Evolutionary conservation across 139 green algal species (phyloP).

Genomic region (Chlamydomonas schloesseri): DNA sequence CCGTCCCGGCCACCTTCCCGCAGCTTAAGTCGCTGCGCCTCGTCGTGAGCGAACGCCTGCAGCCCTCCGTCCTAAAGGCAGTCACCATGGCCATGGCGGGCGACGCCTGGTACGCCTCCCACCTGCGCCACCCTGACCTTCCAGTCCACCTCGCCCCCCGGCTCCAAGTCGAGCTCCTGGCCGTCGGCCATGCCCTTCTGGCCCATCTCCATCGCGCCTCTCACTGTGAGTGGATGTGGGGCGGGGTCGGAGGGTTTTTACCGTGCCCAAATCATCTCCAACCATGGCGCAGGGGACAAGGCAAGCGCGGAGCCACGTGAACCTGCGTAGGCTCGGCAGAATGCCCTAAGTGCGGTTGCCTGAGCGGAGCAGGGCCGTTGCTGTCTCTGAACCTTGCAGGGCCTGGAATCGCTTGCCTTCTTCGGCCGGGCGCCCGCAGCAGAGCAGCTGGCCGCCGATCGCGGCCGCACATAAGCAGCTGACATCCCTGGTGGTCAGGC

Average conservation of each 20-base stretch:
- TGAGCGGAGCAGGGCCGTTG: neutral
- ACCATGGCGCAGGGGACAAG: too few relatives aligned
- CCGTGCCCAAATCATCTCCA: too few relatives aligned
- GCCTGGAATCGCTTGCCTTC: neutral
- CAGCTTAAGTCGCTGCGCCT: neutral
- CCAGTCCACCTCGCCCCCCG: neutral
- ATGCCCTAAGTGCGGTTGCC: neutral
- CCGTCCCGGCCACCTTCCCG: neutral
- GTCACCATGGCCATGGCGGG: neutral
- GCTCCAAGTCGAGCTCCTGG: neutral
- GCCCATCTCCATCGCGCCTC: neutral
- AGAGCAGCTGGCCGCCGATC: neutral
- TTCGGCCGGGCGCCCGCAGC: neutral
- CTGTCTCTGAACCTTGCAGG: neutral
- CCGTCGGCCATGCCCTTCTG: slow-evolving; percentile 14
- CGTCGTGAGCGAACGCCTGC: slow-evolving; percentile 1
- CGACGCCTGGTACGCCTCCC: neutral
- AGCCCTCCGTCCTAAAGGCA: neutral
- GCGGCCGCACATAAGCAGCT: neutral
- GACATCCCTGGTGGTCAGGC: slow-evolving; percentile 6
- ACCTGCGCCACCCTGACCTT: neutral
- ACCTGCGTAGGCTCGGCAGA: too few relatives aligned
- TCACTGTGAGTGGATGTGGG: neutral
- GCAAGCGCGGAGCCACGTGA: too few relatives aligned
- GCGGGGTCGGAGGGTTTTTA: too few relatives aligned